phyloP scores from a whole-genome alignment of 177 flowering plant species.

The Tripterygium wilfordii region DNA sequence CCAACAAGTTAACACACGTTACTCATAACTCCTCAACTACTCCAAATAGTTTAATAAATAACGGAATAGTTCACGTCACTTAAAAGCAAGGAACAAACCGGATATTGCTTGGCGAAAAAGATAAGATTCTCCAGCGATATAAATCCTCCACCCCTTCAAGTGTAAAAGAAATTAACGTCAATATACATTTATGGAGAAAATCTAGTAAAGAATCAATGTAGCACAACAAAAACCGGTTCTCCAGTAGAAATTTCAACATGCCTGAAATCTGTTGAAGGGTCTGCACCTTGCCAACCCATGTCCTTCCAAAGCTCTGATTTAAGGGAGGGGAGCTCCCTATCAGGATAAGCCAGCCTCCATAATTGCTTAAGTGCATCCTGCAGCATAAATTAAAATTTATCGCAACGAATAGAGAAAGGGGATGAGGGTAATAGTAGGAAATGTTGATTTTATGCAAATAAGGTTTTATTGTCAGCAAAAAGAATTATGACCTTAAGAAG shows the following conservation, averaged over 20 bases:
- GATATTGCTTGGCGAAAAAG: conserved; percentile 71
- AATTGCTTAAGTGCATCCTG: conserved; percentile 87
- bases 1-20: too few relatives aligned
- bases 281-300: conserved; percentile 99
- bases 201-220: too few relatives aligned
- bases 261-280: conserved; percentile 98
- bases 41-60: too few relatives aligned
- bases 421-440: too few relatives aligned
- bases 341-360: conserved; percentile 87
- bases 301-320: conserved; percentile 97
- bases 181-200: not conserved
- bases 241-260: conserved; percentile 11
- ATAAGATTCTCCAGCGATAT: conserved; percentile 90
- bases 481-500: too few relatives aligned
- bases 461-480: too few relatives aligned
- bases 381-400: conserved; percentile 5
- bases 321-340: conserved; percentile 65
- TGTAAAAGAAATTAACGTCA: conserved; percentile 4
- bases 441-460: too few relatives aligned
- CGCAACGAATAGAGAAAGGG: not conserved
- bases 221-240: not conserved
- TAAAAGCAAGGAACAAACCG: conserved; percentile 52
- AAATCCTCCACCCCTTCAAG: conserved; percentile 86
- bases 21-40: too few relatives aligned
- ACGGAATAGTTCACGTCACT: not conserved